phyloP scores from a whole-genome alignment of 106 monocot genomes.

The Allium cepa region DNA sequence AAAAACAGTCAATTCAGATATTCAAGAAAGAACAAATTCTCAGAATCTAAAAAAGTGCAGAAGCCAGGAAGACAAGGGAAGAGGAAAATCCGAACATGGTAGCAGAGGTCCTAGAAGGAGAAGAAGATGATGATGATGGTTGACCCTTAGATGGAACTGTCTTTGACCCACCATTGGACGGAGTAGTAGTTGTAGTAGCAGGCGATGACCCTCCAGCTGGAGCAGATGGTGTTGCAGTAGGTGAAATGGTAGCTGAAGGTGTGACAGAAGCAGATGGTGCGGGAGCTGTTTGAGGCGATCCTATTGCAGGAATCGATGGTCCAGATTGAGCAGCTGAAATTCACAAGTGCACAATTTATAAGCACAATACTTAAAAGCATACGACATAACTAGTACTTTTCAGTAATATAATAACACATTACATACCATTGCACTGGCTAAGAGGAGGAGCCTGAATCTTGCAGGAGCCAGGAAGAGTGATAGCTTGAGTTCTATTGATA shows the following conservation, averaged over 20 bases:
- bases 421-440: too few relatives aligned
- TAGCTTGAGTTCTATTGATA: too few relatives aligned
- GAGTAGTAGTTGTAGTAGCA: neutral
- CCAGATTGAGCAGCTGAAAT: constrained; percentile 8
- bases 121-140: neutral
- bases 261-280: constrained; percentile 6
- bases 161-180: neutral
- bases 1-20: neutral
- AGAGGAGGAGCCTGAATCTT: too few relatives aligned
- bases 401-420: too few relatives aligned
- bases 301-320: constrained; percentile 1
- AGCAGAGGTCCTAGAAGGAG: neutral
- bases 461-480: too few relatives aligned
- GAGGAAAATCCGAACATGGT: neutral
- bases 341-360: too few relatives aligned
- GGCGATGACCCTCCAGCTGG: neutral
- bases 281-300: constrained; percentile 3
- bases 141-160: constrained; percentile 3
- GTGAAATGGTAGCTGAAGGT: constrained; percentile 8
- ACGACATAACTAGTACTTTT: too few relatives aligned
- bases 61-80: neutral
- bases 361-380: too few relatives aligned
- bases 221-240: constrained; percentile 1
- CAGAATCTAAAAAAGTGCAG: constrained; percentile 4
- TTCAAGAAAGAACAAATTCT: neutral